Evolutionary conservation across 257 asterid genomes (phyloP), one percentile per base, ranked within the genome.

Genomic region (Anisodus acutangulus): DNA sequence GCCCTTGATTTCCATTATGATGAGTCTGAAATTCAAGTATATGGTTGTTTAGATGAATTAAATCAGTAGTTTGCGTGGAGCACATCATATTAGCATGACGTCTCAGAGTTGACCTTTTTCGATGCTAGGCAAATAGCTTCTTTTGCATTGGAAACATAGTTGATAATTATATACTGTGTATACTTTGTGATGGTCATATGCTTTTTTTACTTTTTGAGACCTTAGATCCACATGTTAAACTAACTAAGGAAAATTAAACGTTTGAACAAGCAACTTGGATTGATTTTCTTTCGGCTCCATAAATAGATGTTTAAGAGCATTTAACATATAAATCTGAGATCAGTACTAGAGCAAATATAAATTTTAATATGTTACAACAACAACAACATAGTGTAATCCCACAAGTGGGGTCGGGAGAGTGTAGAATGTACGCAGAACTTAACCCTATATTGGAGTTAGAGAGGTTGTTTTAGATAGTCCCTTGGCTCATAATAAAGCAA

Each of bases 241-340:
- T 9, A 71, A 71, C 39, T 13, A n/a, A 19, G 37, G 60, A 49
- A 49, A 19, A 47, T 12, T 74, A 47, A 47, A 41, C n/a, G 19
- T 15, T 47, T 19, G 80, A 74, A 47, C 19, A 6, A 47, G 43
- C 60, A 3, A 74, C 5, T 11, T 74, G 60, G 26, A 22, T 22
- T 22, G 80, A 19, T 19, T 72, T 47, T 72, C 80, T 72, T 72
- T 47, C 80, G 10, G 58, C 10, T 72, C 41, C 80, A 47, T 49
- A 49, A 49, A 74, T 74, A 49, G 60, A 49, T 74, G 60, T n/a
- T 74, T 47, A 4, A 64, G 71, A 9, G n/a, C 43, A 31, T 16
- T 26, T 22, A 9, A 64, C 45, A 64, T 31, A 16, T 11, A 31
- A 26, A 64, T 64, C 31, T 22, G 49, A 71, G 79, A 45, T 71